Evolutionary conservation across 1,284 basidiomycete species (phyloP), one percentile per base, ranked within the genome.

Genomic region (Microbotryum violaceum): DNA sequence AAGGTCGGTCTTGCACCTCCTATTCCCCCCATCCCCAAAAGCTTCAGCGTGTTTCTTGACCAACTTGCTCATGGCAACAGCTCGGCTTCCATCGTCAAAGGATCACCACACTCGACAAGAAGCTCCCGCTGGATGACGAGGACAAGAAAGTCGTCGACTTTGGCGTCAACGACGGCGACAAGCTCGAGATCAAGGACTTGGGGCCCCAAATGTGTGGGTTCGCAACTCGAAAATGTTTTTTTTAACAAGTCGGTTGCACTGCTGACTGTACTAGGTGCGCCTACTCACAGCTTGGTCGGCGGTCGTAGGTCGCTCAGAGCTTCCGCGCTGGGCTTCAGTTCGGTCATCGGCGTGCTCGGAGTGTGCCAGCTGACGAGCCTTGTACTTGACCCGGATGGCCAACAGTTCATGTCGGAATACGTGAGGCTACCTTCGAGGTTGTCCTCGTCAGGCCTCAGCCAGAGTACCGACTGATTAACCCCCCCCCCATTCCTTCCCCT

Each of bases 331-430:
- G n/a, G 9, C 37, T 25, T 16, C 37, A 5, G 21, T 49, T 45
- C 9, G 12, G 12, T 44, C 33, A 29, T 44, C 29, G n/a, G 27
- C 55, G 27, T 53, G 42, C 47, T 20, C 47, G 62, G 60, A 21
- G 54, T 46, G 4, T 16, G 9, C 27, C 29, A 8, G 51, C 31
- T 53, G 16, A 27, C 7, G 46, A 10, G 25, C 29, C 23, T 25
- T 7, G 18, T 23, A 12, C 0, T 21, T 45, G 6, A 42, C 27
- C 3, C 37, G 14, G 14, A 37, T 37, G 12, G 4, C 27, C 0
- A 6, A 7, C 49, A 70, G 66, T 96, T 89, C 75, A 74, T 94
- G 53, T 79, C 88, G 59, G 91, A 96, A 91, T 96, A 94, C 70
- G 91, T 91, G 76, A 53, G 69, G 29, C 2, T 9, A 2, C 9